Evolutionary conservation across 140 eudicot genomes (phyloP), one percentile per base, ranked within the genome.

Genomic region (Oenanthe javanica): DNA sequence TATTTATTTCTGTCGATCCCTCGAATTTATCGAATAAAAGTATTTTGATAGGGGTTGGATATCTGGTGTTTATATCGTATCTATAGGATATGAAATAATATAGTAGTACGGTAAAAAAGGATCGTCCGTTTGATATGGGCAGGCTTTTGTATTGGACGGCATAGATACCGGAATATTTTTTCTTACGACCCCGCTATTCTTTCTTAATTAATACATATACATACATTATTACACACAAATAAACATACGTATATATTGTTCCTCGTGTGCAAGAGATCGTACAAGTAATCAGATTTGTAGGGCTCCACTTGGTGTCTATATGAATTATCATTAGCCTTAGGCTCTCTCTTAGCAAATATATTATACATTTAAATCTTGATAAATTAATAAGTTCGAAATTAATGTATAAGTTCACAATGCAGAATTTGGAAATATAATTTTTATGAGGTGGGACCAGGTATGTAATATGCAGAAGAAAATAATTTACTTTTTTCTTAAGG

Each of bases 81-180:
- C 15, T 4, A 6, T 16, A 16, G 5, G 61, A 52, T 15, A 52
- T 12, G 14, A 25, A 1, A n/a, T 61, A 4, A 61, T 59, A 10
- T 59, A 7, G 67, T 23, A 9, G 10, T 61, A 61, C 69, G 69
- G 69, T 61, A 61, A 61, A 61, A 61, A 61, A 61, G 69, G 69
- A 61, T 61, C 69, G 69, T n/a, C 69, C 69, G 69, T 61, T 61
- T n/a, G 36, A 59, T 59, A n/a, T 21, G 67, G 67, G 67, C 67
- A 42, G 45, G 45, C 45, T 42, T 59, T n/a, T 59, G 4, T 8
- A 59, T 57, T 57, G 66, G 66, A 55, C 66, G 66, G 25, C 64
- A 55, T 55, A 18, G 25, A 59, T 59, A 59, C 67, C 67, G 67
- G 67, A 59, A 59, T 59, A 21, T 52, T 52, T 52, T 1, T 52